Evolutionary conservation across 1,139 yeast species (phyloP).

Genomic region (Pichia sp.): DNA sequence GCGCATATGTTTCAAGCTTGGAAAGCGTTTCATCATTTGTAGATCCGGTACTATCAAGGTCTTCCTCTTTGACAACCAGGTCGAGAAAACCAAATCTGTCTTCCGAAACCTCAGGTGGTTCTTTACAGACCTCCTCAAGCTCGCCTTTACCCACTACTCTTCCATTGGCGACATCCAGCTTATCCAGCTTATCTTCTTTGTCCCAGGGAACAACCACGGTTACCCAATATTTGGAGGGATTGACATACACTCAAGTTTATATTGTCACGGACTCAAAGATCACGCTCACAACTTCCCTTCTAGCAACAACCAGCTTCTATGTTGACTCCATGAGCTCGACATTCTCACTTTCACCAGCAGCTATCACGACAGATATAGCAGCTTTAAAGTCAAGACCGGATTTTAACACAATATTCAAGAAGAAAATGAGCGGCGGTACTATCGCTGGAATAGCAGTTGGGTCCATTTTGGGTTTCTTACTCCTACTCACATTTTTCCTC

Average conservation of each 20-base stretch:
- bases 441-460: constrained; percentile 47
- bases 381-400: constrained; percentile 18
- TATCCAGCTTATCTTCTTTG: neutral
- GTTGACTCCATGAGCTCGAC: constrained; percentile 21
- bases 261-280: constrained; percentile 39
- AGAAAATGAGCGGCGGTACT: constrained; percentile 29
- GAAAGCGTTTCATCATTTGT: neutral
- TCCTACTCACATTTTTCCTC: constrained; percentile 27
- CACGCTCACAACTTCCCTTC: constrained; percentile 36
- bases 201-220: constrained; percentile 13
- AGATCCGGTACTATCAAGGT: neutral
- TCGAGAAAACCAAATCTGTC: no score
- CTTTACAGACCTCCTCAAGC: no score
- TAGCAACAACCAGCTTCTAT: constrained; percentile 30
- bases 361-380: constrained; percentile 27
- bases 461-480: constrained; percentile 35
- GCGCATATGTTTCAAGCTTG: neutral
- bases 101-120: no score
- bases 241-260: constrained; percentile 38
- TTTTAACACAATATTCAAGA: constrained; percentile 1
- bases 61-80: neutral
- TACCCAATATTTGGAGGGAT: constrained; percentile 16
- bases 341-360: constrained; percentile 27
- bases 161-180: neutral
- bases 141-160: neutral